Percentiles rank a stretch among this genome's conserved stretches.
Evolutionary conservation across 1,284 basidiomycete genomes (phyloP).

Genomic region (Ceratobasidium sp.): DNA sequence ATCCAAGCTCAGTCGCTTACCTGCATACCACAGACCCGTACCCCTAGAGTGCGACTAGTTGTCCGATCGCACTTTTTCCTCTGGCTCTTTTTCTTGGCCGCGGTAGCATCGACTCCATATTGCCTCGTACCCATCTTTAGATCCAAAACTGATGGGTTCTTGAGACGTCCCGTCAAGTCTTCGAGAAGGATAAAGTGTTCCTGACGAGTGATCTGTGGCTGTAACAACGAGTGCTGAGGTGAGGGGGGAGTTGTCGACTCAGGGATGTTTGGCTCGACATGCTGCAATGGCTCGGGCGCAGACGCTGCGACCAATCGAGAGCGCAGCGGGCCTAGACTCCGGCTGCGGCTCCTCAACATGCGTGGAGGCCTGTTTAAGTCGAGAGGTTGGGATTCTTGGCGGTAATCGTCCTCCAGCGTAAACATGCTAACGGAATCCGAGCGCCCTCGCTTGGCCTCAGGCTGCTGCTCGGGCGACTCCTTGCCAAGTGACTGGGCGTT

Average conservation of each 20-base stretch:
- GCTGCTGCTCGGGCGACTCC: slow-evolving; percentile 34
- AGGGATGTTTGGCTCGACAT: slow-evolving; percentile 39
- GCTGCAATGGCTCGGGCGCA: slow-evolving; percentile 29
- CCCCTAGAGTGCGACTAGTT: slow-evolving; percentile 91
- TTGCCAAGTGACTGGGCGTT: slow-evolving; percentile 24
- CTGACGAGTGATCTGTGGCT: slow-evolving; percentile 76
- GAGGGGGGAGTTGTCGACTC: slow-evolving; percentile 54
- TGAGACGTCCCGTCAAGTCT: slow-evolving; percentile 95
- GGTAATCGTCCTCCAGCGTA: slow-evolving; percentile 61
- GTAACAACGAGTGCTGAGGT: slow-evolving; percentile 37
- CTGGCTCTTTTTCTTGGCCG: slow-evolving; percentile 96
- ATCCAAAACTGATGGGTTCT: slow-evolving; percentile 95
- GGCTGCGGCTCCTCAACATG: slow-evolving; percentile 42
- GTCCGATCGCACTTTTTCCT: slow-evolving; percentile 98
- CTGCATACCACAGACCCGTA: slow-evolving; percentile 99
- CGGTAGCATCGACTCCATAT: slow-evolving; percentile 95
- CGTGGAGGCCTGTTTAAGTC: slow-evolving; percentile 1
- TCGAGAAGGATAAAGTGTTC: slow-evolving; percentile 99
- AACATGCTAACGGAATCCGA: slow-evolving; percentile 56
- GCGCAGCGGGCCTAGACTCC: slow-evolving; percentile 39
- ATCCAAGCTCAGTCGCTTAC: slow-evolving; percentile 65
- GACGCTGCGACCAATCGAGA: slow-evolving; percentile 29
- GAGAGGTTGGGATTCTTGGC: slow-evolving; percentile 52
- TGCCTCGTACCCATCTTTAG: slow-evolving; percentile 99
- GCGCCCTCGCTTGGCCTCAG: slow-evolving; percentile 35